Percentiles rank a stretch among this genome's conserved stretches.
Conservation (phyloP, 305 asterid species). For the Fraxinus sp. region DNA sequence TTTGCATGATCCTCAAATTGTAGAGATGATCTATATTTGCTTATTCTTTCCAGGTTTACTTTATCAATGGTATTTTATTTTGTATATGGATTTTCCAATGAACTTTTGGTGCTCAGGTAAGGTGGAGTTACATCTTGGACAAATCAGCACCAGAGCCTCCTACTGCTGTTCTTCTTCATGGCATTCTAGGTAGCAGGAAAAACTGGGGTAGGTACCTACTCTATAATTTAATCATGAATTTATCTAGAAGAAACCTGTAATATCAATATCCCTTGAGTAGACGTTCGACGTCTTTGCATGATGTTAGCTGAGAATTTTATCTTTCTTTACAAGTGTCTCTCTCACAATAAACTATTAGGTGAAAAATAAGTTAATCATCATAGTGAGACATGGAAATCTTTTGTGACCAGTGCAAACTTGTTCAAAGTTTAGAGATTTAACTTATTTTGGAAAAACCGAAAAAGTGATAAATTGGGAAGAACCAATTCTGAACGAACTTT, state of each 20-base stretch:
- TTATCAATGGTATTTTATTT: not conserved
- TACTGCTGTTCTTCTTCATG: conserved; percentile 94
- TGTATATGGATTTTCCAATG: conserved; percentile 17
- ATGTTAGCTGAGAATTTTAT: conserved; percentile 8
- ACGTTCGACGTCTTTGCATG: not conserved
- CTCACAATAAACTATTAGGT: not conserved
- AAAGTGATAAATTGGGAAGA: not conserved
- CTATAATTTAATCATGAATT: conserved; percentile 24
- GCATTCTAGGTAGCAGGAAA: conserved; percentile 95
- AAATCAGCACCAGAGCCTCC: conserved; percentile 82
- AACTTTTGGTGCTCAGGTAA: conserved; percentile 56
- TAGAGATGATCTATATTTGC: not conserved
- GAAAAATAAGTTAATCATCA: not conserved
- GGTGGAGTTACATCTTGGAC: conserved; percentile 86
- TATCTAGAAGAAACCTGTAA: conserved; percentile 5
- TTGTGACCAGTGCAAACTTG: not conserved
- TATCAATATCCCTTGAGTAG: not conserved
- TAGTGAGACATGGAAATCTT: not conserved
- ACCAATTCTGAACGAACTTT: not conserved
- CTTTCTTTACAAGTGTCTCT: not conserved
- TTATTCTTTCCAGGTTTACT: not conserved
- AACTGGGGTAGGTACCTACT: conserved; percentile 69
- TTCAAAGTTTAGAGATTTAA: not conserved
- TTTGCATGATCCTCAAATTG: not conserved
- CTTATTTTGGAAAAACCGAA: not conserved